These are phyloP conservation scores for Sugiyamaella marilandica DNA, from an alignment of 805 yeast species.

Conservation along the genomic window DNA sequence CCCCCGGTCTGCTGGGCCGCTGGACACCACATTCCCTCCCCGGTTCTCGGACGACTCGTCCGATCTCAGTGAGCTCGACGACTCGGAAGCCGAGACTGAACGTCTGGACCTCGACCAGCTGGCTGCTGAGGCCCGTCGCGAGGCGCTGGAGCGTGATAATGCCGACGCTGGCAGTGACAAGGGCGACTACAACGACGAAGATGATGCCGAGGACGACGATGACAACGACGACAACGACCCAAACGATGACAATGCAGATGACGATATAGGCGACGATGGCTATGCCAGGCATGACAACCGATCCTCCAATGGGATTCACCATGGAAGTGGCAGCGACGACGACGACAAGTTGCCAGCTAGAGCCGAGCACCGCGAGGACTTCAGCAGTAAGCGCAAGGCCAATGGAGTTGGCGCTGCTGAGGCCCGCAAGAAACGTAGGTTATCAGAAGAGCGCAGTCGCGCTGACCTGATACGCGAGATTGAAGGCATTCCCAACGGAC, in stretches of 20 bases:
- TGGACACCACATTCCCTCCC: background rate
- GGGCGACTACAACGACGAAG: background rate
- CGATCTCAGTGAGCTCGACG: conserved; percentile 41
- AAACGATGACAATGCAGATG: background rate
- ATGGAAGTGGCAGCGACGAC: no score
- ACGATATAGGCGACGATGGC: background rate
- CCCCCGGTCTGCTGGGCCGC: background rate
- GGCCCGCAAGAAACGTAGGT: background rate
- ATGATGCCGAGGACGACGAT: background rate
- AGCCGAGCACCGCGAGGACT: background rate
- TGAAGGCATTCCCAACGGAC: background rate
- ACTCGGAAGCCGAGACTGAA: conserved; percentile 90
- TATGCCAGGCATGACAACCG: no score
- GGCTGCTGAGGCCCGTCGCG: conserved; percentile 31
- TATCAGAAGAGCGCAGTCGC: background rate
- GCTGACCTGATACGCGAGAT: background rate
- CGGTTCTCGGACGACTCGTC: conserved; percentile 29
- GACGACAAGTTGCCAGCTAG: background rate
- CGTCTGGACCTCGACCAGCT: conserved; percentile 57
- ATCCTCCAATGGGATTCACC: no score
- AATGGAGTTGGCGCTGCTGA: background rate
- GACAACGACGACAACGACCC: background rate
- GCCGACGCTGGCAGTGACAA: conserved; percentile 20
- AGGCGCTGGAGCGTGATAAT: conserved; percentile 11
- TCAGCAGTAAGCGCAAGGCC: conserved; percentile 1